These are phyloP conservation scores for Magnusiomyces tetraspermus DNA, from an alignment of 1,139 yeast species.

Conservation along the genomic window DNA sequence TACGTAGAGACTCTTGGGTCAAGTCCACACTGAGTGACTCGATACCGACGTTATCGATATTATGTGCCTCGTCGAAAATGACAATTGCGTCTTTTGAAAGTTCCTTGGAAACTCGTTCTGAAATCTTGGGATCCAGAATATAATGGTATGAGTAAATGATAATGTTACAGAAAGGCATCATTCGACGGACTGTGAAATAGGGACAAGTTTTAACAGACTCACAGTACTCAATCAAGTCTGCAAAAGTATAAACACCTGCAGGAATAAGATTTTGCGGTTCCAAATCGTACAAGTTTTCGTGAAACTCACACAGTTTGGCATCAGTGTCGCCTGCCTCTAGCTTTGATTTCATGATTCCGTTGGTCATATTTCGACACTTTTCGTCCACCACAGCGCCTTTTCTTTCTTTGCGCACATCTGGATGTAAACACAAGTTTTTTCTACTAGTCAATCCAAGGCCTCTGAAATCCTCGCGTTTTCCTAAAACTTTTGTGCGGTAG, in stretches of 20 bases:
- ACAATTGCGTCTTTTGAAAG: slow-evolving; percentile 87
- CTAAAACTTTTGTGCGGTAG: slow-evolving; percentile 70
- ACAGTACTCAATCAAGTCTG: slow-evolving; percentile 67
- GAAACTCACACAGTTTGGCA: slow-evolving; percentile 67
- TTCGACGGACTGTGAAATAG: slow-evolving; percentile 92
- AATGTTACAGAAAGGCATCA: slow-evolving; percentile 92
- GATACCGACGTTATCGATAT: slow-evolving; percentile 95
- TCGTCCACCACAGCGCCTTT: slow-evolving; percentile 96
- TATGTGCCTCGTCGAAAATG: slow-evolving; percentile 97
- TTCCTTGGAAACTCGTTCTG: slow-evolving; percentile 88
- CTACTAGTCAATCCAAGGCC: slow-evolving; percentile 92
- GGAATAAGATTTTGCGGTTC: slow-evolving; percentile 88
- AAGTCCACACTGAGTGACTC: slow-evolving; percentile 85
- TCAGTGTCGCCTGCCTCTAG: slow-evolving; percentile 53
- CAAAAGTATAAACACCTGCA: slow-evolving; percentile 90
- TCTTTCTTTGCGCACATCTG: slow-evolving; percentile 74
- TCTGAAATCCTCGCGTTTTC: slow-evolving; percentile 70
- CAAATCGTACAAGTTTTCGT: slow-evolving; percentile 74
- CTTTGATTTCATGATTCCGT: slow-evolving; percentile 71
- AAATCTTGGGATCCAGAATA: slow-evolving; percentile 90
- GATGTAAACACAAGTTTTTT: slow-evolving; percentile 87
- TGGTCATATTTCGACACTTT: slow-evolving; percentile 87
- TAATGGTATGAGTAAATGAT: slow-evolving; percentile 95
- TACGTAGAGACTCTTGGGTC: slow-evolving; percentile 73
- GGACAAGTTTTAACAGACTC: slow-evolving; percentile 80